A percentile compares a stretch with the other conserved stretches of the same genome.
These are phyloP conservation scores for Sporothrix mexicana DNA, from an alignment of 2,329 filamentous ascomycete species.

Conservation along the genomic window DNA sequence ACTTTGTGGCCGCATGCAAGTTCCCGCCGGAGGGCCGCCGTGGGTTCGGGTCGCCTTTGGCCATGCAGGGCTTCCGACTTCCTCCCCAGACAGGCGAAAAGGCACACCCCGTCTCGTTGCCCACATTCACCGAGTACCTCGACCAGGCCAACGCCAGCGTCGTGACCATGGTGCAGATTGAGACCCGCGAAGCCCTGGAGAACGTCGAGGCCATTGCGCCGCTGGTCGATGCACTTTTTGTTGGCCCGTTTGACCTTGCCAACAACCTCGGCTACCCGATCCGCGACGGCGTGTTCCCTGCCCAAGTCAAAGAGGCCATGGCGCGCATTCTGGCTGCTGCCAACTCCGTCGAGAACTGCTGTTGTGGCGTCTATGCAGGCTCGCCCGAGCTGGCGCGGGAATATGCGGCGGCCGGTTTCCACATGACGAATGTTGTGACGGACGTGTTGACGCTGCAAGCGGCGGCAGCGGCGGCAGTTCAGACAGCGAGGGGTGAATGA, in stretches of 20 bases:
- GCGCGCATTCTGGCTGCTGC: slow-evolving; percentile 63
- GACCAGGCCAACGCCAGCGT: slow-evolving; percentile 62
- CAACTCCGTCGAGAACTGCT: slow-evolving; percentile 65
- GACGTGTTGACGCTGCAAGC: slow-evolving; percentile 60
- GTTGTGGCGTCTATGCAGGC: slow-evolving; percentile 66
- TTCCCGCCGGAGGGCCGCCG: slow-evolving; percentile 61
- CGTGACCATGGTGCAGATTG: slow-evolving; percentile 71
- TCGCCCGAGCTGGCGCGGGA: slow-evolving; percentile 60
- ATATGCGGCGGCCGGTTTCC: slow-evolving; percentile 63
- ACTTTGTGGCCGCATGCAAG: slow-evolving; percentile 58
- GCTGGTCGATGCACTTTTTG: slow-evolving; percentile 68
- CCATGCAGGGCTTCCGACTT: slow-evolving; percentile 54
- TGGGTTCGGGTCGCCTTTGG: slow-evolving; percentile 63
- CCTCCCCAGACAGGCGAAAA: too few relatives aligned
- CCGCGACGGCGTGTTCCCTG: slow-evolving; percentile 63
- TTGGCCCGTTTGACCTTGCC: slow-evolving; percentile 70
- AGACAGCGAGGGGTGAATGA: slow-evolving; percentile 50
- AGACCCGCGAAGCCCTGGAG: slow-evolving; percentile 67
- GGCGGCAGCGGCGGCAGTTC: slow-evolving; percentile 54
- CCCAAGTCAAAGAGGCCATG: slow-evolving; percentile 65
- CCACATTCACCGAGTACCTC: slow-evolving; percentile 61
- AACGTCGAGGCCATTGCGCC: slow-evolving; percentile 66
- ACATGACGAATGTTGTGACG: slow-evolving; percentile 65
- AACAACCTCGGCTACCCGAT: slow-evolving; percentile 69
- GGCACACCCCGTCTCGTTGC: slow-evolving; percentile 40